A percentile compares a stretch with the other conserved stretches of the same genome.
These are phyloP conservation scores for Cladorrhinum samala DNA, from an alignment of 495 filamentous ascomycete genomes.

Conservation along the genomic window DNA sequence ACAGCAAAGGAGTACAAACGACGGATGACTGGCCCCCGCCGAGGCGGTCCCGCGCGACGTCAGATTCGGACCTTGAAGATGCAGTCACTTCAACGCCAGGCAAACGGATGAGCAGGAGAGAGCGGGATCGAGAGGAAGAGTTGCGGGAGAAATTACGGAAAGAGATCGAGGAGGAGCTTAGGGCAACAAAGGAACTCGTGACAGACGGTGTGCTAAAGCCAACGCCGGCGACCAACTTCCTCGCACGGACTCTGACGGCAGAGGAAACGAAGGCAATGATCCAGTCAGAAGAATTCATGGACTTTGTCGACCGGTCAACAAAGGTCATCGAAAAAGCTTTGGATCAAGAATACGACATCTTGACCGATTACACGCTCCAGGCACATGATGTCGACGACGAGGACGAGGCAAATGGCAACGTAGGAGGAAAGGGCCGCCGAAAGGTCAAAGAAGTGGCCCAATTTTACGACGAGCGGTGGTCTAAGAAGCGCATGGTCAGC, in stretches of 20 bases:
- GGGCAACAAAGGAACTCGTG: conserved; percentile 53
- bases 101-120: conserved; percentile 69
- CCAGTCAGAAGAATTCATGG: conserved; percentile 86
- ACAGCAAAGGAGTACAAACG: conserved; percentile 94
- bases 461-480: conserved; percentile 94
- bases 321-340: conserved; percentile 96
- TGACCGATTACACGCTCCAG: conserved; percentile 87
- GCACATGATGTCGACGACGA: conserved; percentile 68
- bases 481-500: conserved; percentile 93
- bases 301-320: conserved; percentile 90
- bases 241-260: conserved; percentile 68
- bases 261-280: conserved; percentile 89
- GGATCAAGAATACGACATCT: conserved; percentile 86
- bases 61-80: conserved; percentile 55
- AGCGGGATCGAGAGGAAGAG: conserved; percentile 79
- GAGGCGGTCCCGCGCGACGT: conserved; percentile 38
- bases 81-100: conserved; percentile 39
- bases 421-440: conserved; percentile 66
- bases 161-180: conserved; percentile 91
- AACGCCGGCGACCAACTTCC: conserved; percentile 54
- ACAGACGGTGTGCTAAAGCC: conserved; percentile 46
- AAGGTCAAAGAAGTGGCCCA: conserved; percentile 81
- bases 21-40: conserved; percentile 58
- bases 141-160: conserved; percentile 73
- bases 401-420: conserved; percentile 69